Base-by-base conservation (phyloP, 2,329 filamentous ascomycete species). In the Gnomoniopsis sp. region DNA sequence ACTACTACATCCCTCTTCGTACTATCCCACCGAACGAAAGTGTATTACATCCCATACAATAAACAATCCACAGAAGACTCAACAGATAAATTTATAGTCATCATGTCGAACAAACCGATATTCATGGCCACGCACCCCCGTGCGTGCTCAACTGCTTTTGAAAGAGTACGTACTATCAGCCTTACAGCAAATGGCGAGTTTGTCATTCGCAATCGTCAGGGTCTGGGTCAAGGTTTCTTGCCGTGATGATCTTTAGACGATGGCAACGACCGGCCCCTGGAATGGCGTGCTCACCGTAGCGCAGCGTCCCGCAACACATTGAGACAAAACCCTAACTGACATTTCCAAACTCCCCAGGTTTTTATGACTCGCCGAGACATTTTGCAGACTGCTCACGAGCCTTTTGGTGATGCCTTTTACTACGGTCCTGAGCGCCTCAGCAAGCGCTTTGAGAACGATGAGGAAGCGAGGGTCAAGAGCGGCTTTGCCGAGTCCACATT, bases 341-440 rank as follows among this genome's bases (percentile, higher is more conserved):
- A 46, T 44, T 50, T 41, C 14, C 50, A 44, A 30, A 30, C n/a
- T 23, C 38, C 21, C 6, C 65, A 95, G 90, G 93, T 98, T 65
- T 98, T 99, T 75, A 97, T 98, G 93, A 96, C 93, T 67, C 89
- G 91, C 66, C 84, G 85, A 66, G 88, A 96, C 69, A 87, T 82
- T 55, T 83, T 98, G 60, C 81, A 88, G 68, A 96, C 91, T 71
- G 81, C 95, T 67, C 95, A 98, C 74, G 95, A 99, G 77, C 95
- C 95, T 6, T 98, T 98, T 75, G 93, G 93, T 55, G 95, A 98
- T 75, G 90, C 93, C 62, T 98, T 93, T 72, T 98, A 98, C 78
- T 98, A 89, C 70, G 93, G 95, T 54, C 93, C 93, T 7, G 95
- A 99, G 77, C 84, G 91, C 66, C 81, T 98, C 66, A 88, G 89